These are phyloP conservation scores for Coccomyxa sp. DNA, from an alignment of 139 green algal genomes.

Conservation along the genomic window DNA sequence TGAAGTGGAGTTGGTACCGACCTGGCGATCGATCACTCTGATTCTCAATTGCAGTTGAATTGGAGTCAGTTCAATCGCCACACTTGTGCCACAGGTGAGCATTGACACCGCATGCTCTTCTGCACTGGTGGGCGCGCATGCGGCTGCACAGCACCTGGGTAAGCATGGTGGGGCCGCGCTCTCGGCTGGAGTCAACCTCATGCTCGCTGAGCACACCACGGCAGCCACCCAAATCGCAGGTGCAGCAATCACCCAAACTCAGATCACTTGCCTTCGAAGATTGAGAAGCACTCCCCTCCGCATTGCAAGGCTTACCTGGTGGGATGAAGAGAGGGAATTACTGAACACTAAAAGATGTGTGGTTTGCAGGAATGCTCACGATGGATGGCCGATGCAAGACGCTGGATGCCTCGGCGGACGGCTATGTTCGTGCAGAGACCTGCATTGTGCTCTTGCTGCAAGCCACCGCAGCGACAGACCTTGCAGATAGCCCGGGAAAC, in stretches of 20 bases:
- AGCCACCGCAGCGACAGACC: background rate
- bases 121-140: slow-evolving; percentile 46
- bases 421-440: slow-evolving; percentile 31
- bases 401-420: slow-evolving; percentile 30
- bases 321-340: too few species aligned
- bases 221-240: slow-evolving; percentile 17
- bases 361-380: slow-evolving; percentile 52
- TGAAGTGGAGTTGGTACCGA: too few species aligned
- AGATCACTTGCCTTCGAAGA: background rate
- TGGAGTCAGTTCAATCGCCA: too few species aligned
- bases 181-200: slow-evolving; percentile 33
- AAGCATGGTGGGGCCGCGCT: background rate
- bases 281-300: too few species aligned
- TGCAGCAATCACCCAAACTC: background rate
- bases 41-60: too few species aligned
- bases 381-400: slow-evolving; percentile 49
- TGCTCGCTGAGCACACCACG: slow-evolving; percentile 35
- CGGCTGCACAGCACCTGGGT: background rate
- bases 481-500: background rate
- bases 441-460: slow-evolving; percentile 15
- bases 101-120: slow-evolving; percentile 39
- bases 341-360: background rate
- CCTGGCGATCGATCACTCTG: too few species aligned
- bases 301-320: background rate
- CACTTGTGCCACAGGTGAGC: background rate